These are phyloP conservation scores for Saccharomycopsis sp. DNA, from an alignment of 805 yeast species.

Conservation along the genomic window DNA sequence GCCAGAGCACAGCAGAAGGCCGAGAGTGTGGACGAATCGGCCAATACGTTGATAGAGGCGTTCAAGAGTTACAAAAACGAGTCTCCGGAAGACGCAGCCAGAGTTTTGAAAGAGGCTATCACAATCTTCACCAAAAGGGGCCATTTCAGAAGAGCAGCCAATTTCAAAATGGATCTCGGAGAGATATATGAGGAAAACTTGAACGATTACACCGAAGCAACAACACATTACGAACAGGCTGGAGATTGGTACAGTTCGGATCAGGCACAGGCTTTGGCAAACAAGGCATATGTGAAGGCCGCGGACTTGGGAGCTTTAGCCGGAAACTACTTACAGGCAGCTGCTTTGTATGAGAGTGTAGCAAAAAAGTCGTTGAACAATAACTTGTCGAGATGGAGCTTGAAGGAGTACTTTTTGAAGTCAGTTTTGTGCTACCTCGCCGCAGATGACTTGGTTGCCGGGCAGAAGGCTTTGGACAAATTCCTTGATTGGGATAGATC, in stretches of 20 bases:
- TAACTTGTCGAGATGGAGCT: constrained; percentile 77
- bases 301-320: constrained; percentile 81
- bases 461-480: constrained; percentile 59
- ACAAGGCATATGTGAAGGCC: constrained; percentile 79
- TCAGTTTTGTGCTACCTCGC: constrained; percentile 79
- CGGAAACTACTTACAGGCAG: constrained; percentile 71
- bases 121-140: constrained; percentile 83
- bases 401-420: constrained; percentile 87
- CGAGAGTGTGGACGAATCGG: constrained; percentile 82
- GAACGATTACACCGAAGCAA: constrained; percentile 61
- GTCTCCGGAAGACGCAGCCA: constrained; percentile 71
- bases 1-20: constrained; percentile 72
- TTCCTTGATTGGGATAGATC: constrained; percentile 67
- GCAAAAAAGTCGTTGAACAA: constrained; percentile 71
- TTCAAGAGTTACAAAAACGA: constrained; percentile 76
- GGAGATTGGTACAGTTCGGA: constrained; percentile 95
- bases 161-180: constrained; percentile 86
- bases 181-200: constrained; percentile 75
- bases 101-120: constrained; percentile 69
- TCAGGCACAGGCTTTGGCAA: constrained; percentile 84
- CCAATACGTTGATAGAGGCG: constrained; percentile 83
- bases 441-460: constrained; percentile 80
- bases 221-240: constrained; percentile 78
- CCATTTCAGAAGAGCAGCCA: constrained; percentile 91
- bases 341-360: constrained; percentile 68